Evolutionary conservation across 164 flowering plant species (phyloP), one percentile per base, ranked within the genome.

Genomic region (Magnolia kwangsiensis): DNA sequence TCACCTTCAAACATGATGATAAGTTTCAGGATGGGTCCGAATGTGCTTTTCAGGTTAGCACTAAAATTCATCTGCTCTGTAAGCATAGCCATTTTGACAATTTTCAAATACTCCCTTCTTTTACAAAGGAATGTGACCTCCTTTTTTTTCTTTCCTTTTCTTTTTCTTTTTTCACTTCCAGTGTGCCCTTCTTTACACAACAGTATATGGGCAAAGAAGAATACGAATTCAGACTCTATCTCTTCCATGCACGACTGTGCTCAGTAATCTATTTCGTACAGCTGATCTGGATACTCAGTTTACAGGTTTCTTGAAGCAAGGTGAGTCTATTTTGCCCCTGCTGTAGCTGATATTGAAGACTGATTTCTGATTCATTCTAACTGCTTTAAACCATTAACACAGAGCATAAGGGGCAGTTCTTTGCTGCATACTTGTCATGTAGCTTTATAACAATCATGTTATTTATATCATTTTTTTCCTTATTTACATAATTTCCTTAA

Each of bases 111-210:
- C 45, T 37, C 45, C 3, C 45, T 37, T 37, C 45, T 37, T 37
- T 37, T 37, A 37, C 45, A 37, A 37, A 37, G 45, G 45, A 37
- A 37, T 37, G 45, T 37, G 45, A 37, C 45, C 45, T 37, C 45
- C 3, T 37, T 37, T 37, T 37, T 37, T 4, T 27, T 66, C 69
- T 66, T 66, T 11, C 23, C 20, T 19, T 63, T n/a, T 64, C 3
- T 0, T 37, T 37, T 37, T 50, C 20, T 49, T 24, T 65, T 63
- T n/a, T 8, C 8, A 21, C 63, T 19, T 10, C 50, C 85, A 96
- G 99, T 94, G 97, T 83, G 99, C 99, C n/a, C 97, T 96, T 86
- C 94, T 96, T 51, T 96, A 96, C 84, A 96, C 99, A 73, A 96
- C 98, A 61, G 82, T 92, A 19, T 89, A 89, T 83, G 99, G 99